phyloP scores from a whole-genome alignment of 257 asterid species.

The Solanum gracilifrons region DNA sequence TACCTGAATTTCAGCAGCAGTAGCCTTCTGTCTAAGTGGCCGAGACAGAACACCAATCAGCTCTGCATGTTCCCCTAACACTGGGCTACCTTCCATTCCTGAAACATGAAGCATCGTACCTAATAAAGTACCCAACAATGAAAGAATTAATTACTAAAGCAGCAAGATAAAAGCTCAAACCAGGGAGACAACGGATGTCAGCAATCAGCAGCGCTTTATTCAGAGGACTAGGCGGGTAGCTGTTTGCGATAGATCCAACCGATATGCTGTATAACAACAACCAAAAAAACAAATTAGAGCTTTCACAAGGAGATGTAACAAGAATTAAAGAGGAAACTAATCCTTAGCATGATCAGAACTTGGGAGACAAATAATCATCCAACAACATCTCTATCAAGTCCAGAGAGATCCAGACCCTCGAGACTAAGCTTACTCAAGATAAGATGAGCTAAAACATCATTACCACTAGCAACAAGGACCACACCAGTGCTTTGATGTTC shows the following conservation, averaged over 20 bases:
- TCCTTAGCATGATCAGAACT: neutral
- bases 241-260: constrained; percentile 82
- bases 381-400: neutral
- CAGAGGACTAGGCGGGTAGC: constrained; percentile 59
- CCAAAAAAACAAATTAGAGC: neutral
- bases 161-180: constrained; percentile 36
- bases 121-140: constrained; percentile 9
- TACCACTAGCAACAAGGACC: neutral
- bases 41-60: constrained; percentile 75
- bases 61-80: constrained; percentile 60
- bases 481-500: neutral
- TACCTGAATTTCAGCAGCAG: constrained; percentile 97
- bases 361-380: neutral
- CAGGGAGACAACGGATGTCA: constrained; percentile 97
- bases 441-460: neutral
- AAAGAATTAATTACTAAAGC: neutral
- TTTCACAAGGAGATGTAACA: neutral
- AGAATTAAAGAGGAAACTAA: neutral
- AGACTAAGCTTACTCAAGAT: neutral
- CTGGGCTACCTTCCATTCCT: constrained; percentile 99
- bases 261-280: constrained; percentile 52
- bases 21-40: constrained; percentile 72
- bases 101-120: constrained; percentile 21
- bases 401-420: neutral
- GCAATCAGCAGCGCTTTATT: constrained; percentile 71